Conservation (phyloP, 768 basidiomycete genomes). For the Trametes gibbosa region DNA sequence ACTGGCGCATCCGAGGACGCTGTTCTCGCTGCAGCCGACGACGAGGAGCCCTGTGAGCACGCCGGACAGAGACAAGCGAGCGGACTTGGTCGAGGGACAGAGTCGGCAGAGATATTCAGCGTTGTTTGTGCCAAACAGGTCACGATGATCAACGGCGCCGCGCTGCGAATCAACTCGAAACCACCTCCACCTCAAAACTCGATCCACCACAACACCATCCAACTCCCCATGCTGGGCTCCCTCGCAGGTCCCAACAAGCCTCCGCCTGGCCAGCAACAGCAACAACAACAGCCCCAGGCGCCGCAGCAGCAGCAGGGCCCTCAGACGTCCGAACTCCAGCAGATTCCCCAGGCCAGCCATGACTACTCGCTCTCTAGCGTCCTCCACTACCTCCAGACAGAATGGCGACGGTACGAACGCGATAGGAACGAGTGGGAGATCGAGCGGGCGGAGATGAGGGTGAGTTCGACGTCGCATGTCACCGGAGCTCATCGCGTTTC, state of each 20-base stretch:
- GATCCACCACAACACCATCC: conserved; percentile 34
- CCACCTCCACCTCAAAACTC: conserved; percentile 25
- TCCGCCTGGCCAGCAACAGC: conserved; percentile 36
- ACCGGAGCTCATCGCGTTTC: conserved; percentile 16
- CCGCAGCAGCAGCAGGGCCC: conserved; percentile 55
- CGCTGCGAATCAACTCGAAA: conserved; percentile 25
- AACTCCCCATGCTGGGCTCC: conserved; percentile 71
- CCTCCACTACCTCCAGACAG: conserved; percentile 95
- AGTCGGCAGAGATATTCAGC: not conserved
- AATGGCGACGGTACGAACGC: conserved; percentile 96
- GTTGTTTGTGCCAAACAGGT: conserved; percentile 26
- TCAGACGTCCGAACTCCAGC: conserved; percentile 56
- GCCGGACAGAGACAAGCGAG: not conserved
- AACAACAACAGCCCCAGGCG: conserved; percentile 39
- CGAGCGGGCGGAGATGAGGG: conserved; percentile 98
- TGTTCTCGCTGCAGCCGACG: no score
- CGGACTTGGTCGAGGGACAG: not conserved
- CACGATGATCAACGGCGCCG: conserved; percentile 26
- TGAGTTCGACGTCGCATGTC: conserved; percentile 40
- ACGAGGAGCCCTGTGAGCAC: not conserved
- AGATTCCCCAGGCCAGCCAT: conserved; percentile 82
- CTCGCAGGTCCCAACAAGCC: conserved; percentile 52
- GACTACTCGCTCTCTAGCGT: conserved; percentile 93
- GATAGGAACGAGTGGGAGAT: conserved; percentile 99
- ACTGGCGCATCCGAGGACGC: not conserved